phyloP scores from a whole-genome alignment of 2,329 filamentous ascomycete species.

The Microascus cirrosus region DNA sequence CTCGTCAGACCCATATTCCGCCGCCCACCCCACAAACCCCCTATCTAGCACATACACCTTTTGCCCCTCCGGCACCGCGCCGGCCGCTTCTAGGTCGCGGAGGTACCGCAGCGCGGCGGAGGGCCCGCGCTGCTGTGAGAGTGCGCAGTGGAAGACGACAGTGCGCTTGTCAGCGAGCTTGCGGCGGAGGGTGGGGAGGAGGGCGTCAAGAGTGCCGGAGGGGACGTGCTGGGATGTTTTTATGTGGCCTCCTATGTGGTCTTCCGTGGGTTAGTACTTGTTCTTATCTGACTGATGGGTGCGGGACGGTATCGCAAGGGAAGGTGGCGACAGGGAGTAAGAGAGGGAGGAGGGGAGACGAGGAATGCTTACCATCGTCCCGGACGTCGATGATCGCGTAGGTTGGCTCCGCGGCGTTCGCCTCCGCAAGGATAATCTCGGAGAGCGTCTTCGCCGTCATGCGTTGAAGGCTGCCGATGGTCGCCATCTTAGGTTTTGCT shows the following conservation, averaged over 20 bases:
- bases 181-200: conserved; percentile 72
- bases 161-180: conserved; percentile 65
- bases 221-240: conserved; percentile 66
- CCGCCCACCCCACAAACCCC: conserved; percentile 85
- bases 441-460: conserved; percentile 62
- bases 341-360: background rate
- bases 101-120: conserved; percentile 72
- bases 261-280: conserved; percentile 26
- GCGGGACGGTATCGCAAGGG: background rate
- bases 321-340: background rate
- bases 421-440: conserved; percentile 42
- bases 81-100: conserved; percentile 35
- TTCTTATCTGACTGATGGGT: background rate
- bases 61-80: conserved; percentile 34
- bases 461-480: conserved; percentile 51
- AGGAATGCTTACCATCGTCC: conserved; percentile 52
- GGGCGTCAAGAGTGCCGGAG: conserved; percentile 58
- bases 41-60: conserved; percentile 71
- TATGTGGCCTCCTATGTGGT: conserved; percentile 89
- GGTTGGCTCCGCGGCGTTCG: conserved; percentile 24
- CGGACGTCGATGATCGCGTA: conserved; percentile 82
- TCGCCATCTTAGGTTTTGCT: conserved; percentile 27
- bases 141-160: conserved; percentile 88
- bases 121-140: conserved; percentile 85
- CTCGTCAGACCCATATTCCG: conserved; percentile 66